These are phyloP conservation scores for Melampsora larici-populina DNA, from an alignment of 1,284 basidiomycete genomes.

Conservation along the genomic window DNA sequence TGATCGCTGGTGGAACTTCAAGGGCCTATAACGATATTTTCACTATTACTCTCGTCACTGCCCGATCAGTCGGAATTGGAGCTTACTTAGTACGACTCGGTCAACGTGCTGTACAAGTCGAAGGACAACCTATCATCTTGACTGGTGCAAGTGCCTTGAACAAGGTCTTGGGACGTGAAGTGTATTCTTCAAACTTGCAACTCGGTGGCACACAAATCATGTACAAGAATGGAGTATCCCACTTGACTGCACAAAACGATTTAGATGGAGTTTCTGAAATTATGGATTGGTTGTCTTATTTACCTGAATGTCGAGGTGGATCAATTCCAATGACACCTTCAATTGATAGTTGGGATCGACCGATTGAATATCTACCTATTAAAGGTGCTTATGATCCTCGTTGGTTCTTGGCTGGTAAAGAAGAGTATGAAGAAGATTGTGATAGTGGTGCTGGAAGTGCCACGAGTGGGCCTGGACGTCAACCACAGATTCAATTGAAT, in stretches of 20 bases:
- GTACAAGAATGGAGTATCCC: constrained; percentile 99
- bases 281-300: constrained; percentile 89
- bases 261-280: constrained; percentile 89
- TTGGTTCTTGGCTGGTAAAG: constrained; percentile 93
- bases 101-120: constrained; percentile 96
- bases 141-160: constrained; percentile 96
- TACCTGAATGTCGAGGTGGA: constrained; percentile 75
- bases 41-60: constrained; percentile 97
- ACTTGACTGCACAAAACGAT: constrained; percentile 89
- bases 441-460: constrained; percentile 3
- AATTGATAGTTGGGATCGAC: constrained; percentile 83
- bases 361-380: constrained; percentile 82
- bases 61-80: constrained; percentile 97
- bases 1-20: constrained; percentile 98
- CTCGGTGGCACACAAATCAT: constrained; percentile 96
- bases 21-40: constrained; percentile 99
- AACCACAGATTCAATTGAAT: background rate
- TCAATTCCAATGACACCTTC: constrained; percentile 70
- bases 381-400: constrained; percentile 95
- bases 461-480: background rate
- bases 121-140: constrained; percentile 98
- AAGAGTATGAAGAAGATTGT: constrained; percentile 67
- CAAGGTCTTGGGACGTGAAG: constrained; percentile 98
- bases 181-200: constrained; percentile 97
- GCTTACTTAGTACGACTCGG: constrained; percentile 98